Evolutionary conservation across 179 eudicot genomes (phyloP), one percentile per base, ranked within the genome.

Genomic region (Vitellaria paradoxa): DNA sequence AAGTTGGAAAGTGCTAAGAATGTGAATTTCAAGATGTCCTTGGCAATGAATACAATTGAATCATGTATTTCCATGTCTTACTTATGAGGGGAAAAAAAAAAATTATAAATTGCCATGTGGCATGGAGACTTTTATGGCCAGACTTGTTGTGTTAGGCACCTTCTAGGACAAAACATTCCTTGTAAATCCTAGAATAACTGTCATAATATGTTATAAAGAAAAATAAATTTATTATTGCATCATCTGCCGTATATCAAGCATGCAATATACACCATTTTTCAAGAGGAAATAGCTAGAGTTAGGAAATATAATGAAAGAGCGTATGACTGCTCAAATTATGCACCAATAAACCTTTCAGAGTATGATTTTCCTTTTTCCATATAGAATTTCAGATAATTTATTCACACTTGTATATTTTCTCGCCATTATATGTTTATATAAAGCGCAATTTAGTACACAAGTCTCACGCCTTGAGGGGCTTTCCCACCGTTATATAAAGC

Each of bases 1-100:
- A 81, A 83, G 93, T 87, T 81, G 40, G 45, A 67, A 9, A 66
- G 20, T 59, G 21, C 60, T 17, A 53, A 37, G 50, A 55, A 55
- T 56, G 61, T n/a, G n/a, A 12, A n/a, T 52, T 9, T 12, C 62
- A 65, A 26, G n/a, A 62, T 8, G 13, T 26, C 46, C 26, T 65
- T 6, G 5, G 18, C 4, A 46, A 65, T 30, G n/a, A 30, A 14
- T 13, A 30, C 17, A 26, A 26, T 12, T 65, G 9, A 65, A 65
- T 62, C 13, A 23, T 62, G 65, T 7, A 9, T 50, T 70, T 1
- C 37, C 37, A 30, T 30, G 37, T 30, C 37, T 30, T 30, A 30
- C 37, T 30, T 30, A 30, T 30, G 37, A 30, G 37, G 2, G 2
- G 2, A 30, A 30, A 30, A 30, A 30, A 30, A 30, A 30, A 30